Evolutionary conservation across 1,139 yeast genomes (phyloP).

Genomic region (Candida albicans): DNA sequence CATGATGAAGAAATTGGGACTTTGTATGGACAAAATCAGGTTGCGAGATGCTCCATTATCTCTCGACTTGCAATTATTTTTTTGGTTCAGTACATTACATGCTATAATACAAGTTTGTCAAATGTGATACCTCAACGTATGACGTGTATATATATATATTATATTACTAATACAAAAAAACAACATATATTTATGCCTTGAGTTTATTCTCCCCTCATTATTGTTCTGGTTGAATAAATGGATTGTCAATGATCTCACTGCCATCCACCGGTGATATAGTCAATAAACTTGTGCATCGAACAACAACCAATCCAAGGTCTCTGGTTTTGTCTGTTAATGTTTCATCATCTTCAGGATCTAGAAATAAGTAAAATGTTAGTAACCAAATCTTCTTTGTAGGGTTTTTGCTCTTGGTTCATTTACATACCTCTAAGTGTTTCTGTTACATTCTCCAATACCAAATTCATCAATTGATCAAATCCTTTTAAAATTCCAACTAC

Average conservation of each 20-base stretch:
- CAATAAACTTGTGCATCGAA: constrained; percentile 80
- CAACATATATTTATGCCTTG: not conserved
- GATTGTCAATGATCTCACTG: constrained; percentile 73
- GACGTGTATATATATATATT: not conserved
- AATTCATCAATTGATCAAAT: constrained; percentile 88
- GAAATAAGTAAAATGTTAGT: constrained; percentile 22
- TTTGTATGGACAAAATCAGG: too few relatives aligned
- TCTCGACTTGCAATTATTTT: too few relatives aligned
- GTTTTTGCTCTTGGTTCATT: not conserved
- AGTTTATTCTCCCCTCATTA: constrained; percentile 5
- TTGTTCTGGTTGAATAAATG: constrained; percentile 41
- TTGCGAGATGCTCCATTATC: too few relatives aligned
- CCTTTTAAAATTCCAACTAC: constrained; percentile 82
- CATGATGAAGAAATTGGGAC: not conserved
- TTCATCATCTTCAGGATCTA: constrained; percentile 61
- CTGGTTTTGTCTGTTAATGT: constrained; percentile 56
- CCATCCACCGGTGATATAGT: constrained; percentile 87
- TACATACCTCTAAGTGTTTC: constrained; percentile 62
- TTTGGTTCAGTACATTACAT: too few relatives aligned
- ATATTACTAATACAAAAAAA: not conserved
- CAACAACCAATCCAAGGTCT: constrained; percentile 72
- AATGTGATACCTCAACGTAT: too few relatives aligned
- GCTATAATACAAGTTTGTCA: too few relatives aligned
- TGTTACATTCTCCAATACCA: constrained; percentile 81
- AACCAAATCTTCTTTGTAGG: not conserved